Base-by-base conservation (phyloP, 805 yeast genomes). In the Schwanniomyces pseudopolymorphus region DNA sequence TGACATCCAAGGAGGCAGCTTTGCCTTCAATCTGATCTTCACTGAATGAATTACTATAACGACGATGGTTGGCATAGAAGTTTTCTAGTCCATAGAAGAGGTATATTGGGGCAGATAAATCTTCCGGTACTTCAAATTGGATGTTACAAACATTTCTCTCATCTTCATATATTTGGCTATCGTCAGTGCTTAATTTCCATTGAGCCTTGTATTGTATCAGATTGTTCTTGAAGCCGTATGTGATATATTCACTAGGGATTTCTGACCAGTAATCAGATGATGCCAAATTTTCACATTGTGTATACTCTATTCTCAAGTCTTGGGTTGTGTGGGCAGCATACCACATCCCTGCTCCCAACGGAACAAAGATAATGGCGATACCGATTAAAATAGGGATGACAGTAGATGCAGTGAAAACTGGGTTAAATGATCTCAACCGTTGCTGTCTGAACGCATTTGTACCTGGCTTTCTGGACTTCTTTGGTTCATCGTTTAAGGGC, bases 401-500 rank as follows among this genome's bases (percentile, higher is more conserved):
- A 5, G 73, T 67, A 37, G 58, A 63, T 19, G 75, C 75, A 1
- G 77, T 72, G 43, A 73, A 64, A 16, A 73, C 76, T 10, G 70
- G 70, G 59, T 79, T 78, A 50, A 71, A 69, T 0, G 84, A 84
- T 44, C 67, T 72, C 44, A 80, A 64, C 47, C 78, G 62, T 54
- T 80, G 85, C 58, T 80, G 85, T 40, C 81, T 74, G 55, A 80
- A 80, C 9, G 78, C 79, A 58, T 70, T 75, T 48, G 77, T 85
- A 40, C 80, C 81, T 11, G 94, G 94, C 60, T 83, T 79, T 61
- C 83, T 79, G 33, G 75, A 73, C 49, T 72, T 73, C 31, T 63
- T 67, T 8, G 64, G 33, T 55, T 67, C 36, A 57, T 59, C 50
- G 61, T 78, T 44, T 69, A 79, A 57, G n/a, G 51, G 57, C 33